Evolutionary conservation across 345 rosid genomes (phyloP), one percentile per base, ranked within the genome.

Genomic region (Rhizophora apiculata): DNA sequence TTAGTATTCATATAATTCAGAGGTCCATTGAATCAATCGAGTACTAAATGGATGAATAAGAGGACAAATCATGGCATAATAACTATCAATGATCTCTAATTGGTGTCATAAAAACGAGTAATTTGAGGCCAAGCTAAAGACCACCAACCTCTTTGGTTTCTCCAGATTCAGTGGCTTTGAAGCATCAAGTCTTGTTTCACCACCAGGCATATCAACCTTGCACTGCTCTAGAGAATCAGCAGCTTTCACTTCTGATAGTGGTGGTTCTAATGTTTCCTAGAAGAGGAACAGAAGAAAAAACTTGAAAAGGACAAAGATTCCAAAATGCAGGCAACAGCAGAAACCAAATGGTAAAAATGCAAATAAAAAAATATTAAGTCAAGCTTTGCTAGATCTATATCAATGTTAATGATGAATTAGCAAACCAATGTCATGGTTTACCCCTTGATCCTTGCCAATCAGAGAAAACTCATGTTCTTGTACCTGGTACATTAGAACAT

Each of bases 61-160:
- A 13, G 49, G 49, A 43, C 19, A 3, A 43, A 43, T 43, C 49
- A 13, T 13, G 49, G 49, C 4, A 11, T 13, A 4, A 13, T 43
- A 43, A 15, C 49, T 13, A 15, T 13, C 13, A 43, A 43, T 43
- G 49, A 39, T 43, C 5, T 43, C 49, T 13, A 43, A 43, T 56
- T 24, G 18, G 29, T 56, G 58, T 6, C 30, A 10, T 56, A 4
- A 1, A 56, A 56, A 24, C 16, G 16, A 56, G 21, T 36, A 27
- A 27, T 55, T 20, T 5, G n/a, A 29, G 19, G 54, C 15, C 15
- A 60, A 74, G 64, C 63, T 7, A 16, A 21, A 59, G 48, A 21
- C 66, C 37, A 52, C 72, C 19, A 54, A 83, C 89, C 89, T 82
- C 68, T 68, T 83, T 22, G 85, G 83, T 76, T 83, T 83, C 68